Evolutionary conservation across 2,329 filamentous ascomycete species (phyloP).

Genomic region (Dactylonectria estremocensis): DNA sequence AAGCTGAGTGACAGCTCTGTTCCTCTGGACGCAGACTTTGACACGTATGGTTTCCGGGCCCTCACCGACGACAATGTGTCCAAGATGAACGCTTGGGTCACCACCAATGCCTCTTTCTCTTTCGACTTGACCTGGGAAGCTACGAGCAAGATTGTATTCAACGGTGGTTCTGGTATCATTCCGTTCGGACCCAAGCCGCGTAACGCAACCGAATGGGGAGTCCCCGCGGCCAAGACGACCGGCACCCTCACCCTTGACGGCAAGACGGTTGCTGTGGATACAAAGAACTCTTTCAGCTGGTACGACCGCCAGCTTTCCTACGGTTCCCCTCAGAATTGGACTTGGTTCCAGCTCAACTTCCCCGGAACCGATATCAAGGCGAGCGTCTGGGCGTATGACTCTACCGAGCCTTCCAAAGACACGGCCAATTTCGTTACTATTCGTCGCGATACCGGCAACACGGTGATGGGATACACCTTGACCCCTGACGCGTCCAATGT

Average conservation of each 20-base stretch:
- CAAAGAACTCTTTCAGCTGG: slow-evolving; percentile 15
- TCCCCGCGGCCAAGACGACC: slow-evolving; percentile 3
- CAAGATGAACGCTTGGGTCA: slow-evolving; percentile 1
- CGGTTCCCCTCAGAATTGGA: slow-evolving; percentile 15
- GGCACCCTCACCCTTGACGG: slow-evolving; percentile 8
- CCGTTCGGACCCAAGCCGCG: neutral
- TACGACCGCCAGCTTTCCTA: slow-evolving; percentile 19
- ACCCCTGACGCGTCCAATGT: slow-evolving; percentile 9
- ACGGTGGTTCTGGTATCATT: slow-evolving; percentile 9
- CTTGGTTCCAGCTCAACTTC: slow-evolving; percentile 21
- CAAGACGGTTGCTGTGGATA: neutral
- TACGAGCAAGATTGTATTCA: slow-evolving; percentile 4
- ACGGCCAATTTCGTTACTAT: slow-evolving; percentile 1
- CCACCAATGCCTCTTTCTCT: neutral
- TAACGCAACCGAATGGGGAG: slow-evolving; percentile 20
- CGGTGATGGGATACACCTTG: slow-evolving; percentile 6
- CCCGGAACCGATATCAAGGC: slow-evolving; percentile 18
- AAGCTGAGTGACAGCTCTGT: neutral
- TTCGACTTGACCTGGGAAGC: slow-evolving; percentile 15
- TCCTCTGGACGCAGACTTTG: neutral
- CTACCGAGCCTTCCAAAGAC: neutral
- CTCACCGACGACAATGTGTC: slow-evolving; percentile 10
- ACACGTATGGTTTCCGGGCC: slow-evolving; percentile 1
- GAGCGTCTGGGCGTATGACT: slow-evolving; percentile 14
- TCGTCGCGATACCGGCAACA: too few relatives aligned